A percentile compares a stretch with the other conserved stretches of the same genome.
These are phyloP conservation scores for Paulownia fortunei DNA, from an alignment of 257 asterid species.

Conservation along the genomic window DNA sequence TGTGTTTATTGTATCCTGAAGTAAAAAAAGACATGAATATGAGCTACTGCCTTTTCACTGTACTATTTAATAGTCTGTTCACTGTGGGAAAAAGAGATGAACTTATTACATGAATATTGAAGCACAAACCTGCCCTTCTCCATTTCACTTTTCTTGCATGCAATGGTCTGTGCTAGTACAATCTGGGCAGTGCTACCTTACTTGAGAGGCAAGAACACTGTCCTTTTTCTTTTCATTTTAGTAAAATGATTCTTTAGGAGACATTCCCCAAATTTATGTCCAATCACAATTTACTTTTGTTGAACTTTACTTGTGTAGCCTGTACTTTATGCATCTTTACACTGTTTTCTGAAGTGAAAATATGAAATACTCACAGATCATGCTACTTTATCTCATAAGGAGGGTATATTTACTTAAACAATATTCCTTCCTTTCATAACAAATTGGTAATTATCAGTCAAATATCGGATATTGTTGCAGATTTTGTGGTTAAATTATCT, in stretches of 20 bases:
- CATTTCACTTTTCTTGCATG: background rate
- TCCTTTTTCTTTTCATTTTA: background rate
- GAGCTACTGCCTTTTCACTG: too few species aligned
- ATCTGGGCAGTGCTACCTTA: conserved; percentile 31
- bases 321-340: background rate
- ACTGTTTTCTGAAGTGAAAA: background rate
- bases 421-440: background rate
- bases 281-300: conserved; percentile 9
- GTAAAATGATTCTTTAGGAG: conserved; percentile 5
- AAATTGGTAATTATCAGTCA: background rate
- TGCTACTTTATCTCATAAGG: conserved; percentile 14
- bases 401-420: background rate
- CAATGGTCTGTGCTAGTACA: background rate
- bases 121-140: too few species aligned
- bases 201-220: conserved; percentile 18
- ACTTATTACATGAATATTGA: too few species aligned
- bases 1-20: too few species aligned
- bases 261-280: conserved; percentile 26
- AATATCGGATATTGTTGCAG: conserved; percentile 11
- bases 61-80: too few species aligned
- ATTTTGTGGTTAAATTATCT: background rate
- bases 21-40: too few species aligned
- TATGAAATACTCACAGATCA: background rate
- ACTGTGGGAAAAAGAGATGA: too few species aligned
- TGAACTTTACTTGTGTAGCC: background rate